Conservation (phyloP, 257 asterid genomes). For the Solanum habrochaites region DNA sequence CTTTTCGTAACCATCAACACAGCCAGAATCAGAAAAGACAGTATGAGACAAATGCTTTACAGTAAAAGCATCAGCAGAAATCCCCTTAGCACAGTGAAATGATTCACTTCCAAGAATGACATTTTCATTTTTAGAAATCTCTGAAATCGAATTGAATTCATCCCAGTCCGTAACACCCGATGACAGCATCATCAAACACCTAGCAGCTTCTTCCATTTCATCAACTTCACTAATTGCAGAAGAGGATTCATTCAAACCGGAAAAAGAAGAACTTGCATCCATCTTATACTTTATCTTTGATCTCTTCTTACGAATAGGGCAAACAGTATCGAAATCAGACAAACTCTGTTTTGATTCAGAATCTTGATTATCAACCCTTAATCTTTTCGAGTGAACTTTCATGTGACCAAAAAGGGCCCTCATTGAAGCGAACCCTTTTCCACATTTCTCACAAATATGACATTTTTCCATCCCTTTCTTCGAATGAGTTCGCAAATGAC, state of each 20-base stretch:
- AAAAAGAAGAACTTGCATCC: conserved; percentile 11
- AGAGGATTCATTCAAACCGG: conserved; percentile 15
- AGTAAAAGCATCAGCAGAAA: not conserved
- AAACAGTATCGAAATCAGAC: conserved; percentile 29
- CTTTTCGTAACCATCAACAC: not conserved
- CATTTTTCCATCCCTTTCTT: conserved; percentile 8
- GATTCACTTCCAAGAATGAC: not conserved
- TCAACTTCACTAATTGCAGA: conserved; percentile 21
- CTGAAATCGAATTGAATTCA: not conserved
- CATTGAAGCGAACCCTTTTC: conserved; percentile 47
- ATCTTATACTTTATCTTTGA: conserved; percentile 45
- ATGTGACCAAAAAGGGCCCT: conserved; percentile 86
- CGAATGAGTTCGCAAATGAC: conserved; percentile 78
- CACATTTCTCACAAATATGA: conserved; percentile 55
- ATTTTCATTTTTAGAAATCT: not conserved
- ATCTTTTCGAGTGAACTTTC: conserved; percentile 69
- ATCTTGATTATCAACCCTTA: not conserved
- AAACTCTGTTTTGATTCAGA: conserved; percentile 21
- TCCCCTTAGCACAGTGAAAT: not conserved
- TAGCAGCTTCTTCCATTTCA: conserved; percentile 43
- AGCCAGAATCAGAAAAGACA: conserved; percentile 10
- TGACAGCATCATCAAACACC: conserved; percentile 63
- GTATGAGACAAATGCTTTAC: conserved; percentile 2
- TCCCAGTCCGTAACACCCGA: conserved; percentile 24
- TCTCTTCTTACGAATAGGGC: conserved; percentile 52